Evolutionary conservation across 768 basidiomycete species (phyloP).

Genomic region (Pleurotus giganteus): DNA sequence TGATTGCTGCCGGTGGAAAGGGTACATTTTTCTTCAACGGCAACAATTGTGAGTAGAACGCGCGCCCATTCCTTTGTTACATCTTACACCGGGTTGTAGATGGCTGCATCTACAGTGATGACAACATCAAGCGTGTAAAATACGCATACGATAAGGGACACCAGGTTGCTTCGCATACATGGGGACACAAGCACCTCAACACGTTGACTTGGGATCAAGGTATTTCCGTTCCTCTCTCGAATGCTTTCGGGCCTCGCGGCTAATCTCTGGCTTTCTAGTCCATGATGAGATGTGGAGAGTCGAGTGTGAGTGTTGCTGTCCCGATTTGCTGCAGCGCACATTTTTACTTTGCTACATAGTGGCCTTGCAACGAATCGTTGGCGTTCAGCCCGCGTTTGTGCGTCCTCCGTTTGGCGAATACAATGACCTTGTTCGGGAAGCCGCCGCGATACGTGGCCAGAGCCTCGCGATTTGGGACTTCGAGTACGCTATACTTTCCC

Average conservation of each 20-base stretch:
- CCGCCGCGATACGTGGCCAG: constrained; percentile 21
- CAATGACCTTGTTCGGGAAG: constrained; percentile 28
- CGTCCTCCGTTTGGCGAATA: constrained; percentile 38
- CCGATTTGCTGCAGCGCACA: constrained; percentile 1
- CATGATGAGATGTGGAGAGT: constrained; percentile 22
- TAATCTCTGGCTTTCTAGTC: constrained; percentile 14
- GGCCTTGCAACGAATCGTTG: constrained; percentile 28
- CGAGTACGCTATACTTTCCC: constrained; percentile 22
- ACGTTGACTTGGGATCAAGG: constrained; percentile 20
- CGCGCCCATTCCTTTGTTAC: neutral
- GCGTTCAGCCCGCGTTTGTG: constrained; percentile 32
- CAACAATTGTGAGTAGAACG: constrained; percentile 9
- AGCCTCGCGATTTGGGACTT: constrained; percentile 30
- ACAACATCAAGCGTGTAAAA: constrained; percentile 18
- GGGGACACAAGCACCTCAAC: constrained; percentile 18
- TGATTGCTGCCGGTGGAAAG: constrained; percentile 21
- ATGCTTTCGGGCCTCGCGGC: neutral
- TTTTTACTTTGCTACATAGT: constrained; percentile 20
- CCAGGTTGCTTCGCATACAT: constrained; percentile 11
- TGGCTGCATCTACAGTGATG: constrained; percentile 26
- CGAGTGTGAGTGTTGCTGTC: constrained; percentile 12
- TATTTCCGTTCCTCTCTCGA: constrained; percentile 9
- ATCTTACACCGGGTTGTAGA: constrained; percentile 14
- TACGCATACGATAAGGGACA: constrained; percentile 17
- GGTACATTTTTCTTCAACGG: constrained; percentile 32